These are phyloP conservation scores for Macrotyloma uniflorum DNA, from an alignment of 306 rosid species.

Conservation along the genomic window DNA sequence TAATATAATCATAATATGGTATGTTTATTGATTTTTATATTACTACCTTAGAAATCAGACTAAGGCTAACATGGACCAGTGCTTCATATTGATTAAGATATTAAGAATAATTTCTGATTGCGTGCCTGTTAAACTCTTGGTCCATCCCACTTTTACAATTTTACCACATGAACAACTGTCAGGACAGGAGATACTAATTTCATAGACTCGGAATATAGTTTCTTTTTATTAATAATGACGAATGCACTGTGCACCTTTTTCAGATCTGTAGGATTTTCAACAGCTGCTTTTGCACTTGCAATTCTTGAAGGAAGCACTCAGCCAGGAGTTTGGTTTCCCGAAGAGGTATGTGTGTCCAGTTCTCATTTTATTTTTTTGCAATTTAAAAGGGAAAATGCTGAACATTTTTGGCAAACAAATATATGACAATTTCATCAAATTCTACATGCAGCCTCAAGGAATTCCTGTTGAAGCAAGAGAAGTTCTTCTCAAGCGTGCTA, in stretches of 20 bases:
- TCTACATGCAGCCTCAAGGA: conserved; percentile 70
- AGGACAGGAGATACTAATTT: background rate
- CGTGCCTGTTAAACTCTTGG: background rate
- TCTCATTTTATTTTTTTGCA: background rate
- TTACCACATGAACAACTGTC: background rate
- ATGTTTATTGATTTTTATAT: background rate
- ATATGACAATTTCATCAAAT: conserved; percentile 30
- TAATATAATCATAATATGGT: background rate
- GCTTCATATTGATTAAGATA: no score
- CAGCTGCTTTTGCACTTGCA: conserved; percentile 88
- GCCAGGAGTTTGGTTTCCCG: conserved; percentile 98
- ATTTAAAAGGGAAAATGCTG: background rate
- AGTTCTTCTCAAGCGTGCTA: conserved; percentile 85
- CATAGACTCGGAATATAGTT: background rate
- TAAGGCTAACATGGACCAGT: no score
- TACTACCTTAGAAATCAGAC: background rate
- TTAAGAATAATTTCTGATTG: background rate
- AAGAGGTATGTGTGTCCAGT: conserved; percentile 63
- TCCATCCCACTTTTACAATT: background rate
- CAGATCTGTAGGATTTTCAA: conserved; percentile 80
- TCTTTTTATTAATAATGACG: conserved; percentile 13
- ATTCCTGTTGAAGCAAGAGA: conserved; percentile 84
- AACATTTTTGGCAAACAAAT: background rate
- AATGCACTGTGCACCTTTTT: conserved; percentile 24
- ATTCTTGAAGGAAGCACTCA: conserved; percentile 90